These are phyloP conservation scores for Mrakia blollopis DNA, from an alignment of 768 basidiomycete species.

Conservation along the genomic window DNA sequence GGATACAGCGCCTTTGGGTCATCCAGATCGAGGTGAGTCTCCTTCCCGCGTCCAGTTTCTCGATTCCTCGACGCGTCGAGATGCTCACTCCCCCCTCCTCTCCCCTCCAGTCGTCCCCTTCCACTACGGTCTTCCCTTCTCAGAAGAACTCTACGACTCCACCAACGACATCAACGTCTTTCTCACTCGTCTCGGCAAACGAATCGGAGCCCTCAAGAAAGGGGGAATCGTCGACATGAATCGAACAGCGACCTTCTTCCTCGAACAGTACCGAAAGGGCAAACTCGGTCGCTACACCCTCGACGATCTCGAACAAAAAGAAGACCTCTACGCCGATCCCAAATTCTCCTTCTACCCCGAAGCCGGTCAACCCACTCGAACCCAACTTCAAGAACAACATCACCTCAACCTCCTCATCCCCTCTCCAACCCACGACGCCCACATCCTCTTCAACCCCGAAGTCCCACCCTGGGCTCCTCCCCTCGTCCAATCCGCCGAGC, in stretches of 20 bases:
- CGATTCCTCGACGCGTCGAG: slow-evolving; percentile 4
- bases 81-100: slow-evolving; percentile 46
- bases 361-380: neutral
- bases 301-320: slow-evolving; percentile 38
- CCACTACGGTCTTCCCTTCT: slow-evolving; percentile 40
- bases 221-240: slow-evolving; percentile 67
- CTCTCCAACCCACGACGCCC: neutral
- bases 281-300: slow-evolving; percentile 44
- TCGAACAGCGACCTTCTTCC: slow-evolving; percentile 73
- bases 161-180: slow-evolving; percentile 62
- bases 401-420: slow-evolving; percentile 27
- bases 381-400: neutral
- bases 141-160: slow-evolving; percentile 47
- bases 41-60: slow-evolving; percentile 49
- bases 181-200: slow-evolving; percentile 60
- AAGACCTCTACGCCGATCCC: slow-evolving; percentile 29
- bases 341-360: slow-evolving; percentile 33
- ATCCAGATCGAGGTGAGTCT: slow-evolving; percentile 15
- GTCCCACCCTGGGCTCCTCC: slow-evolving; percentile 31
- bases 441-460: slow-evolving; percentile 25
- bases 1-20: slow-evolving; percentile 42
- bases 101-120: slow-evolving; percentile 55
- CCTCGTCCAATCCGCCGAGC: slow-evolving; percentile 20
- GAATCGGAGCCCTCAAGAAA: slow-evolving; percentile 75
- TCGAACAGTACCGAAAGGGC: slow-evolving; percentile 75